phyloP scores from a whole-genome alignment of 192 early-diverging fungal genomes.

The Umbelopsis ramanniana region DNA sequence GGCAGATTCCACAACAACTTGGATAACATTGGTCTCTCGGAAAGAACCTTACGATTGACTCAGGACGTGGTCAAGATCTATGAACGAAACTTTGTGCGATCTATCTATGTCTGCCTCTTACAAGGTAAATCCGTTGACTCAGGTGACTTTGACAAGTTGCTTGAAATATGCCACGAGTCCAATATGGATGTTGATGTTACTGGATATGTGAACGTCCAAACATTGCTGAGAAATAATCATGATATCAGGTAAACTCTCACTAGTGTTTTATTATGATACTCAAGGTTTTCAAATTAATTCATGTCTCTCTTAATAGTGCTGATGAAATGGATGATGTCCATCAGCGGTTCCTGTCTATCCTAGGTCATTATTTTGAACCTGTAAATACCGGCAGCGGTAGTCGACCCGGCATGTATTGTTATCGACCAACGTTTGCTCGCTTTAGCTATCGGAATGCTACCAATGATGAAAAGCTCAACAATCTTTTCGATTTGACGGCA shows the following conservation, averaged over 20 bases:
- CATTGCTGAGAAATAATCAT: conserved; percentile 26
- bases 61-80: conserved; percentile 50
- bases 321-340: conserved; percentile 46
- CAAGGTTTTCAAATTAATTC: not conserved
- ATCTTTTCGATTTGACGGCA: conserved; percentile 51
- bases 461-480: conserved; percentile 40
- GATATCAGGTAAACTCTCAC: conserved; percentile 33
- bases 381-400: conserved; percentile 43
- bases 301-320: conserved; percentile 21
- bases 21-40: conserved; percentile 17
- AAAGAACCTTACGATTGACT: conserved; percentile 39
- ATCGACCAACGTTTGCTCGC: conserved; percentile 55
- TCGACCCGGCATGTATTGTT: conserved; percentile 65
- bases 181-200: conserved; percentile 62
- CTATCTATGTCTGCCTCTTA: conserved; percentile 56
- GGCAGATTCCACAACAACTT: conserved; percentile 19
- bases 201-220: conserved; percentile 58
- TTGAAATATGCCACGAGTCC: conserved; percentile 51
- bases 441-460: conserved; percentile 36
- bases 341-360: conserved; percentile 57
- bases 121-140: conserved; percentile 50
- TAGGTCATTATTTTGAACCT: conserved; percentile 67
- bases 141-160: conserved; percentile 51
- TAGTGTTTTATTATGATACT: no score
- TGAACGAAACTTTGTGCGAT: conserved; percentile 56